phyloP scores from a whole-genome alignment of 2,329 filamentous ascomycete genomes.

The Pseudogymnoascus pannorum region DNA sequence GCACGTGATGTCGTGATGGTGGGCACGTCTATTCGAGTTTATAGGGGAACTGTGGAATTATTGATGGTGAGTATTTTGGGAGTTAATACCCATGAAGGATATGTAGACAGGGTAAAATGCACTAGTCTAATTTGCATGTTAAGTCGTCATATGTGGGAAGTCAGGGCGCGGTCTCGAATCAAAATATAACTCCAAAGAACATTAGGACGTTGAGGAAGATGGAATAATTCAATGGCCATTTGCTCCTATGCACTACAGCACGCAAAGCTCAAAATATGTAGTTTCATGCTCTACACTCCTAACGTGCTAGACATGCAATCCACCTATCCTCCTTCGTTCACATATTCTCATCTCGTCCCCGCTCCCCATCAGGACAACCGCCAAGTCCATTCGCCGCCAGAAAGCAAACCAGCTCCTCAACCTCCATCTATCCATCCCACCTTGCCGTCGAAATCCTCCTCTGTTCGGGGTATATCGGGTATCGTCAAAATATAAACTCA shows the following conservation, averaged over 20 bases:
- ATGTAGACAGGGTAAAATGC: background rate
- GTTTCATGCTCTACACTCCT: background rate
- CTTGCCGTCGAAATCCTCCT: slow-evolving; percentile 1
- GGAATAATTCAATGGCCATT: background rate
- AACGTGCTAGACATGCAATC: background rate
- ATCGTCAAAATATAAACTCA: slow-evolving; percentile 5
- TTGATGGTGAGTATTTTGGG: background rate
- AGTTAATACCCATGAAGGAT: background rate
- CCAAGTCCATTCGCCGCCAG: background rate
- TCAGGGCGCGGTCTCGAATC: background rate
- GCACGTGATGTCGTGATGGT: background rate
- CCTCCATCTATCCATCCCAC: background rate
- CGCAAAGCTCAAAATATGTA: background rate
- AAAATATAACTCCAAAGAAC: background rate
- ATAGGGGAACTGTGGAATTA: background rate
- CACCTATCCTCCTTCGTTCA: background rate
- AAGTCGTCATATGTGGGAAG: background rate
- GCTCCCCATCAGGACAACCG: background rate
- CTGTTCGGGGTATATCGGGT: slow-evolving; percentile 7
- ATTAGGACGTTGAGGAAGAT: background rate
- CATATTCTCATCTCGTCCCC: background rate
- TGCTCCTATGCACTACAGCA: background rate
- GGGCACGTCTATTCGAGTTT: background rate
- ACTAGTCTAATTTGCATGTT: too few relatives aligned
- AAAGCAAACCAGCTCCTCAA: background rate